Base-by-base conservation (phyloP, 345 rosid species). In the Gossypium sturtianum region DNA sequence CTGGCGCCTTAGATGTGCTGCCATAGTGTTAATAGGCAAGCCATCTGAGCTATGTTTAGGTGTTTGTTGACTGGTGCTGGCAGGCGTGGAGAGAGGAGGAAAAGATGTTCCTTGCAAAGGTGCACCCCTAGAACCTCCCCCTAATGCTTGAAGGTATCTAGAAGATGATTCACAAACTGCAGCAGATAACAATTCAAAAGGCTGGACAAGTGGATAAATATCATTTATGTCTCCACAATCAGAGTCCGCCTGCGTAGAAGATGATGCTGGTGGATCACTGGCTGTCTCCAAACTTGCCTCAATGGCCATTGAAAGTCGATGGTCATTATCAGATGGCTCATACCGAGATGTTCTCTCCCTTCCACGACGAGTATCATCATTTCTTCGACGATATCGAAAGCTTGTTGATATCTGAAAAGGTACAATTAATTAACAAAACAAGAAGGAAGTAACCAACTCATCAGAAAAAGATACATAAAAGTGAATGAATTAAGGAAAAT, bases 71-170 rank as follows among this genome's bases (percentile, higher is more conserved):
- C 84, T 81, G 67, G 70, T 74, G 72, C 82, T 79, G 12, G 88
- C 45, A 54, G 62, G 78, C 48, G 59, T 64, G 25, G 90, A 66
- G 11, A 94, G 98, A 29, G 99, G 98, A 83, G 99, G 99, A 83
- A 95, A 95, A 41, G 93, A 87, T 69, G 97, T 88, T 79, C 88
- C 91, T 83, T 75, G 85, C 75, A 93, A 80, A 76, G 90, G 84
- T 76, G 82, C 81, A 57, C n/a, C 84, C 75, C 84, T 79, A 64
- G 89, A 87, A 77, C 80, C 80, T 41, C 80, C 85, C 48, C 98
- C 92, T 82, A 93, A 79, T 53, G 98, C 99, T 78, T 91, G 91
- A 77, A 82, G 98, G 73, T 93, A 95, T 69, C 97, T 89, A 48
- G 93, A 82, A 73, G 91, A 73, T 52, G 75, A 54, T 76, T 88